Percentiles rank a stretch among this genome's conserved stretches.
Conservation (phyloP, 495 filamentous ascomycete genomes). For the Talaromyces stipitatus region DNA sequence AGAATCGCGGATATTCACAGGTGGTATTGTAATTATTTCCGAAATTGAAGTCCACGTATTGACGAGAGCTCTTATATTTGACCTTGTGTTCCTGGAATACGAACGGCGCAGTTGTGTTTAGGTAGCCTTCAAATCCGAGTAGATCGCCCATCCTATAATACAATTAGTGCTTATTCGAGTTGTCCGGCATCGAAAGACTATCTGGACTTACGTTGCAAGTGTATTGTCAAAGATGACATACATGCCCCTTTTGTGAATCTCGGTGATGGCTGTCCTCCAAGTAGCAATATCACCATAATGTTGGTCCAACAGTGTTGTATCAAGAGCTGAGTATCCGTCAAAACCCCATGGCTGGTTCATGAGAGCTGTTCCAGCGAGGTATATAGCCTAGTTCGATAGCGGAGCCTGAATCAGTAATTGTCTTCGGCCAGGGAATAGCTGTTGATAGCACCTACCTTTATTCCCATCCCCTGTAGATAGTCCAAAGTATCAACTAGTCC, state of each 20-base stretch:
- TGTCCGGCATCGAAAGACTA: too few relatives aligned
- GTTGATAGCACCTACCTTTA: conserved; percentile 48
- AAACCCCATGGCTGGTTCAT: conserved; percentile 68
- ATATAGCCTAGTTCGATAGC: conserved; percentile 44
- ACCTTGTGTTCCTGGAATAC: conserved; percentile 46
- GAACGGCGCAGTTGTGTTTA: conserved; percentile 61
- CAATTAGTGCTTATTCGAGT: neutral
- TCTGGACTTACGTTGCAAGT: conserved; percentile 51
- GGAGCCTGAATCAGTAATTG: conserved; percentile 3
- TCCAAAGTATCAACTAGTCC: conserved; percentile 61
- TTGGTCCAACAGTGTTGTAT: conserved; percentile 62
- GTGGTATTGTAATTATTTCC: conserved; percentile 49
- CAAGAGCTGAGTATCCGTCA: conserved; percentile 61
- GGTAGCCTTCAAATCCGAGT: conserved; percentile 59
- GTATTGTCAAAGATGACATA: conserved; percentile 69
- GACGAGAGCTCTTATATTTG: conserved; percentile 48
- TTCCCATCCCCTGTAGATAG: conserved; percentile 68
- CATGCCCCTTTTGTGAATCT: conserved; percentile 60
- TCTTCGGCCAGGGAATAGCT: neutral
- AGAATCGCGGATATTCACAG: conserved; percentile 61
- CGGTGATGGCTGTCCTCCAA: conserved; percentile 58
- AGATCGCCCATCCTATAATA: conserved; percentile 51
- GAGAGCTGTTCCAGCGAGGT: conserved; percentile 59
- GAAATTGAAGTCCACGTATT: conserved; percentile 58
- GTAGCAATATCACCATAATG: conserved; percentile 57